phyloP scores from a whole-genome alignment of 2,329 filamentous ascomycete species.

The Sclerotinia sclerotiorum region DNA sequence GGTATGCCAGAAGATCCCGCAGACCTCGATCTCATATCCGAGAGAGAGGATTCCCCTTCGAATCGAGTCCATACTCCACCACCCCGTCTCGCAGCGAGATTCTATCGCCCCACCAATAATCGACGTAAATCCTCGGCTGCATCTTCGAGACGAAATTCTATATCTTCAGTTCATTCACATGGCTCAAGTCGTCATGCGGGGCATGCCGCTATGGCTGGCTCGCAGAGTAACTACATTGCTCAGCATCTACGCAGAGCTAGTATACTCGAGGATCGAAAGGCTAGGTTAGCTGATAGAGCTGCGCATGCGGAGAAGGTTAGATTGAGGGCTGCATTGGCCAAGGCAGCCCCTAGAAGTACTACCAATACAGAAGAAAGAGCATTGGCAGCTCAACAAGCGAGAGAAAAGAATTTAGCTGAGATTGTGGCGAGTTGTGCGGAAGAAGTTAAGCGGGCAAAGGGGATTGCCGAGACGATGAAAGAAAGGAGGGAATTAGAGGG shows the following conservation, averaged over 20 bases:
- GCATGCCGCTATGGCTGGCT: conserved; percentile 32
- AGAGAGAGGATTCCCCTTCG: conserved; percentile 35
- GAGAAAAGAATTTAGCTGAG: conserved; percentile 78
- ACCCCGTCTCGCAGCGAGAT: conserved; percentile 74
- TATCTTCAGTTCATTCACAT: conserved; percentile 66
- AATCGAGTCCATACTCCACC: conserved; percentile 59
- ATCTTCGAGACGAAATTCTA: conserved; percentile 76
- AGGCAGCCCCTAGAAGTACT: conserved; percentile 63
- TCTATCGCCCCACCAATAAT: conserved; percentile 66
- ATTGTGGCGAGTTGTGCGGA: conserved; percentile 80
- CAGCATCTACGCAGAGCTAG: conserved; percentile 78
- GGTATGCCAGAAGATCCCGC: conserved; percentile 25
- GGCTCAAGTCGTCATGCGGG: conserved; percentile 47
- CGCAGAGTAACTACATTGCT: conserved; percentile 74
- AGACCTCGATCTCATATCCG: conserved; percentile 37
- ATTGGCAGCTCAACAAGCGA: conserved; percentile 72
- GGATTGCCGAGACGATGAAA: conserved; percentile 78
- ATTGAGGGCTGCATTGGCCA: conserved; percentile 70
- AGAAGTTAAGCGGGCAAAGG: conserved; percentile 79
- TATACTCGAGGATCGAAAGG: conserved; percentile 78
- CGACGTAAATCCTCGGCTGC: conserved; percentile 74
- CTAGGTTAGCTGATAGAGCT: conserved; percentile 74
- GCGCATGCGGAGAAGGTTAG: conserved; percentile 83
- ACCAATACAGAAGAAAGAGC: conserved; percentile 73
- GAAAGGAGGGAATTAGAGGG: conserved; percentile 76